Evolutionary conservation across 2,329 filamentous ascomycete species (phyloP), one percentile per base, ranked within the genome.

Genomic region (Cytospora piceae): DNA sequence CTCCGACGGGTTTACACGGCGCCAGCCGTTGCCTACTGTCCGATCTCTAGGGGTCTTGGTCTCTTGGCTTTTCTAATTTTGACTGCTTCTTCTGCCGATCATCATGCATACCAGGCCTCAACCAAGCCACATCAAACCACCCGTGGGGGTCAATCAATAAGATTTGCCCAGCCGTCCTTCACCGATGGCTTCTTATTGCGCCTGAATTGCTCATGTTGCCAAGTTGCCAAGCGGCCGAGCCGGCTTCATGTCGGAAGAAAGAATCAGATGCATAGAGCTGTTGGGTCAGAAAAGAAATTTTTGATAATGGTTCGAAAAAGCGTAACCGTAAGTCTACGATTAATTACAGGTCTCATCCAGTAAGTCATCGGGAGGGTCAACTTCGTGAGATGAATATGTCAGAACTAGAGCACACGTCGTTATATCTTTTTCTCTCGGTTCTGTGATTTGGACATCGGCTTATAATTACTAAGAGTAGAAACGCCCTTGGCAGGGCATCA

Each of bases 111-210:
- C 11, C 46, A 20, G 22, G 46, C 46, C n/a, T 49, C 46, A 14
- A 14, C 27, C 42, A 55, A 57, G 61, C 61, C 61, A 51, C 53
- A 57, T 57, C 61, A 63, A 57, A 51, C 60, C 60, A 62, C 53
- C 32, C 53, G 53, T 63, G 61, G 53, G 53, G 61, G 61, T 51
- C 53, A 42, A 51, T 39, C 17, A 15, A 37, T 17, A 2, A 55
- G 17, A 31, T 34, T 22, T n/a, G 24, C 29, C 27, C 53, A 55
- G 51, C 61, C 37, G 31, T 29, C 57, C 34, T 5, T 49, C 22
- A 22, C 46, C 46, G 46, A 42, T 42, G 15, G 17, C 4, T 20
- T n/a, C 39, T 14, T 3, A 3, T 37, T 49, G 9, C 9, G 20
- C 46, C 11, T 49, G 8, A n/a, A 24, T 22, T 22, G 9, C 4